A percentile compares a stretch with the other conserved stretches of the same genome.
Conservation (phyloP, 2,329 filamentous ascomycete species). For the Paraconiothyrium brasiliense region DNA sequence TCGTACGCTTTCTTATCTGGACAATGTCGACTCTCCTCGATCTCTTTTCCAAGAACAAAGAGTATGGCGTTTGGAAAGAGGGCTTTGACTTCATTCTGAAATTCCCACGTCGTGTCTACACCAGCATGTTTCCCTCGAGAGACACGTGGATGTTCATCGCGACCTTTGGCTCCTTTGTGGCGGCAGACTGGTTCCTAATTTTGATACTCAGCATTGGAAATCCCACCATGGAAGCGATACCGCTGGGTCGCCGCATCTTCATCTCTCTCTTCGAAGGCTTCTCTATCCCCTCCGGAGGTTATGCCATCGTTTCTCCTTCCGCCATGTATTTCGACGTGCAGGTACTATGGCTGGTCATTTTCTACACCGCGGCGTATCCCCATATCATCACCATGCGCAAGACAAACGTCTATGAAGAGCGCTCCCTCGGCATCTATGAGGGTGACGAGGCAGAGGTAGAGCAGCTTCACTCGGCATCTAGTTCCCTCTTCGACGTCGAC, state of each 20-base stretch:
- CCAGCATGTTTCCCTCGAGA: slow-evolving; percentile 32
- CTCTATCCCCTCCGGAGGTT: slow-evolving; percentile 34
- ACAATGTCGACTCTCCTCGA: slow-evolving; percentile 28
- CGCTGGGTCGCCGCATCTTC: slow-evolving; percentile 31
- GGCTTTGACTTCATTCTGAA: slow-evolving; percentile 34
- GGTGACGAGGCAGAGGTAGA: slow-evolving; percentile 31
- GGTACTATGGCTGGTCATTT: slow-evolving; percentile 33
- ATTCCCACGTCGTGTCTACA: slow-evolving; percentile 31
- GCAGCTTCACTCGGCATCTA: slow-evolving; percentile 32
- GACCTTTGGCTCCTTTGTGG: slow-evolving; percentile 30
- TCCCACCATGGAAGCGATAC: slow-evolving; percentile 32
- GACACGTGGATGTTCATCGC: slow-evolving; percentile 33
- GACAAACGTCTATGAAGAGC: slow-evolving; percentile 34
- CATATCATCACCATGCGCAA: slow-evolving; percentile 36
- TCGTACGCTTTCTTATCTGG: slow-evolving; percentile 32
- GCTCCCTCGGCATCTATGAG: slow-evolving; percentile 31
- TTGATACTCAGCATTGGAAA: slow-evolving; percentile 33
- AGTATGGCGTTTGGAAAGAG: slow-evolving; percentile 35
- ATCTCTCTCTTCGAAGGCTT: slow-evolving; percentile 35
- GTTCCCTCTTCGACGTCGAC: slow-evolving; percentile 32
- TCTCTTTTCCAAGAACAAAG: slow-evolving; percentile 28
- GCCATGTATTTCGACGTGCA: slow-evolving; percentile 34
- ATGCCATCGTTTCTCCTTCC: slow-evolving; percentile 31
- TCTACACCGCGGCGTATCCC: slow-evolving; percentile 33
- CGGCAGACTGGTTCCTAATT: slow-evolving; percentile 32